These are phyloP conservation scores for Dentiscutata heterogama DNA, from an alignment of 371 early-diverging fungal species.

Conservation along the genomic window DNA sequence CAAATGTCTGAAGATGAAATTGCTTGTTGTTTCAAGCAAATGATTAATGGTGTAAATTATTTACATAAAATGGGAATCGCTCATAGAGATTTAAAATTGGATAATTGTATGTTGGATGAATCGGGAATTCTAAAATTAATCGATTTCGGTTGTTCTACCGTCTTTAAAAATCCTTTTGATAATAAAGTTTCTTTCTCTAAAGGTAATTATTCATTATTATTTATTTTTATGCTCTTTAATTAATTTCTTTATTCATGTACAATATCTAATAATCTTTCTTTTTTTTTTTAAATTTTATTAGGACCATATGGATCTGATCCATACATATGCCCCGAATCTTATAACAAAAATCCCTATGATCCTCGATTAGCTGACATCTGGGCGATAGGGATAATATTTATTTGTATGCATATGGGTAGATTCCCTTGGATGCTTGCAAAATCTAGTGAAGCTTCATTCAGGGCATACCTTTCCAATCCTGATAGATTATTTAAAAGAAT, in stretches of 20 bases:
- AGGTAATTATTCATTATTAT: constrained; percentile 54
- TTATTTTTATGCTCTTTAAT: background rate
- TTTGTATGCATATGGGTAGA: constrained; percentile 57
- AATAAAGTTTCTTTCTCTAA: constrained; percentile 63
- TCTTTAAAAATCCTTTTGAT: constrained; percentile 79
- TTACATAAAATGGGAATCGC: constrained; percentile 83
- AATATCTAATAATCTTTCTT: background rate
- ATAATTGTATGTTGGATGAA: constrained; percentile 82
- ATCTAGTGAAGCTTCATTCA: constrained; percentile 59
- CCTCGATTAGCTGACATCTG: constrained; percentile 45
- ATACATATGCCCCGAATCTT: constrained; percentile 90
- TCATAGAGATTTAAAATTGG: constrained; percentile 91
- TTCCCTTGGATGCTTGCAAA: constrained; percentile 62
- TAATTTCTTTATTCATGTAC: too few species aligned
- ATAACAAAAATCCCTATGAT: background rate
- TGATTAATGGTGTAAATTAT: constrained; percentile 79
- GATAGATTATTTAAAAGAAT: constrained; percentile 72
- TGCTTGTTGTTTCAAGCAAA: constrained; percentile 77
- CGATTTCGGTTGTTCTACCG: constrained; percentile 94
- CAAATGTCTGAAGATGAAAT: constrained; percentile 74
- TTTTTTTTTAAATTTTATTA: constrained; percentile 41
- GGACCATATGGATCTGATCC: constrained; percentile 90
- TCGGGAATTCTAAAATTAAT: constrained; percentile 84
- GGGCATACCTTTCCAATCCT: constrained; percentile 57
- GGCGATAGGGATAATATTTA: constrained; percentile 62